phyloP scores from a whole-genome alignment of 2,329 filamentous ascomycete genomes.

The Aspergillus bombycis region DNA sequence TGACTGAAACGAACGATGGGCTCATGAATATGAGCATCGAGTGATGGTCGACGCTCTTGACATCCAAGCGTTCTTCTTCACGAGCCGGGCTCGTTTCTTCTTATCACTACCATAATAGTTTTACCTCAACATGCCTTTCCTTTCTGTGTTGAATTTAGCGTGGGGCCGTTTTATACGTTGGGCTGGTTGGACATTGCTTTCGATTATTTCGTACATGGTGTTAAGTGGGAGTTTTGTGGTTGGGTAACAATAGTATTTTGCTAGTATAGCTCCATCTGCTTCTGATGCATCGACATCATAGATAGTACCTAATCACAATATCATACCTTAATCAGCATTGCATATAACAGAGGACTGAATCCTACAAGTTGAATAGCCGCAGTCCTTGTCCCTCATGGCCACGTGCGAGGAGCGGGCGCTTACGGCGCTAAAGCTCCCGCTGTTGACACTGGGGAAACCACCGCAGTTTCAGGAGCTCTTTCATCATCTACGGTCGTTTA shows the following conservation, averaged over 20 bases:
- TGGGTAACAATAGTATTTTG: background rate
- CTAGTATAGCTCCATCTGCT: background rate
- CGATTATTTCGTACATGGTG: background rate
- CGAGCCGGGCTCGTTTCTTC: conserved; percentile 15
- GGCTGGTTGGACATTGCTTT: background rate
- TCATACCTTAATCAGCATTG: background rate
- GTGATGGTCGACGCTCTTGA: conserved; percentile 45
- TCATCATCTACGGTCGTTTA: conserved; percentile 1
- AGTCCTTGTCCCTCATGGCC: conserved; percentile 4
- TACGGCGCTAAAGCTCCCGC: conserved; percentile 26
- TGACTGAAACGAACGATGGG: conserved; percentile 93
- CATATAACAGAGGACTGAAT: background rate
- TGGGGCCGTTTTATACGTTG: background rate
- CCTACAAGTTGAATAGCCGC: conserved; percentile 4
- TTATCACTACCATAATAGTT: background rate
- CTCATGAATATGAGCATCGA: conserved; percentile 98
- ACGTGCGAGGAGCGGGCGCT: conserved; percentile 23
- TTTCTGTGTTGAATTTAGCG: conserved; percentile 1
- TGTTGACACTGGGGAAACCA: conserved; percentile 24
- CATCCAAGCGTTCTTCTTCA: background rate
- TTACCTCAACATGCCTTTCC: background rate
- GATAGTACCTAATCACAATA: background rate
- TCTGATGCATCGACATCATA: background rate
- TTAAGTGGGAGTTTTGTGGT: background rate
- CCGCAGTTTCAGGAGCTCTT: conserved; percentile 10